Base-by-base conservation (phyloP, 768 basidiomycete species). In the Pisolithus marmoratus region DNA sequence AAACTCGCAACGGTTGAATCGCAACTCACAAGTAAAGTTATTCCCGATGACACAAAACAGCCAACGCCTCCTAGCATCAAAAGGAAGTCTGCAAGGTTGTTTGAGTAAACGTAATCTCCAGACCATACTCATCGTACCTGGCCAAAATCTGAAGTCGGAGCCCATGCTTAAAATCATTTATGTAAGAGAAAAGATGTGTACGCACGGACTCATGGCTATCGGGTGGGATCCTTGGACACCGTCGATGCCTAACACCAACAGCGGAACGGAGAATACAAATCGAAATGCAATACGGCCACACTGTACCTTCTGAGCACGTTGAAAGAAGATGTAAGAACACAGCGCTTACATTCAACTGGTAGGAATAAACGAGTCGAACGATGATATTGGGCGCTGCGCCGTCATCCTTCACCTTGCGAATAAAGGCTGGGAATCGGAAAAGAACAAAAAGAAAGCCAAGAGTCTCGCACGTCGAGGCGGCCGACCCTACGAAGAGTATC, bases 371-470 rank as follows among this genome's bases (percentile, higher is more conserved):
- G 3, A 92, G 74, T 42, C 89, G 74, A 15, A 88, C 76, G 46
- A 92, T 84, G 7, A 92, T 84, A 31, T 79, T 79, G 7, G 87
- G 84, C 40, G 82, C 80, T 1, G 85, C 90, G 14, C 90, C 85
- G 54, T 85, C 88, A 4, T 73, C 71, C 63, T 84, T 87, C 54
- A 92, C 84, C 49, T 80, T 75, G 20, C 73, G 73, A 47, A 92
- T 78, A 67, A 92, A 91, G 4, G 60, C 58, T 3, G 89, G 87
- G 62, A 91, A 91, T 0, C 78, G 77, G 46, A 72, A 74, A 17
- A 90, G 77, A 22, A 91, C 85, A 55, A 82, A 85, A 51, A 90
- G 70, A 60, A 90, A 91, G 48, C 71, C 22, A 90, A 27, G 1
- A 86, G 88, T 11, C 86, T 91, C 2, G 71, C 67, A 15, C 2